These are phyloP conservation scores for Fusarium fracticaudum DNA, from an alignment of 2,329 filamentous ascomycete species.

Conservation along the genomic window DNA sequence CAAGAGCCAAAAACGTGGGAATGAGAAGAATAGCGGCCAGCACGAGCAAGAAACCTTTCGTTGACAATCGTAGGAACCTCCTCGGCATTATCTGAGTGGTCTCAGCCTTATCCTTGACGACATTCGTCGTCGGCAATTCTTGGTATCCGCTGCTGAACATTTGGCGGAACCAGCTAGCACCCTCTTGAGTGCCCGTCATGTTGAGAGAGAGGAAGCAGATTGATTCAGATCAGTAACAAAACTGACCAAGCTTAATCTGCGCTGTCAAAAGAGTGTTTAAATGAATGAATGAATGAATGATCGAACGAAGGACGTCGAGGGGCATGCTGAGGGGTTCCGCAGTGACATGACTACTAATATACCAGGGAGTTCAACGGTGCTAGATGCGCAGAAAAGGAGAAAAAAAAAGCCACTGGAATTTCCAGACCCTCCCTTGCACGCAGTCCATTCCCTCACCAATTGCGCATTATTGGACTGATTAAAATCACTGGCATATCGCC, in stretches of 20 bases:
- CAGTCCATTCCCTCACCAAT: not conserved
- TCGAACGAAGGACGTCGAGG: not conserved
- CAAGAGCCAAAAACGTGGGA: constrained; percentile 13
- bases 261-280: not conserved
- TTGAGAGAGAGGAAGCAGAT: constrained; percentile 8
- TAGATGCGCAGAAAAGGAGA: constrained; percentile 8
- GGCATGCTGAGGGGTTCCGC: not conserved
- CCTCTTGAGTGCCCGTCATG: not conserved
- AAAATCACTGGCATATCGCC: not conserved
- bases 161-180: constrained; percentile 12
- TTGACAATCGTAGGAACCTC: constrained; percentile 5
- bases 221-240: not conserved
- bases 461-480: not conserved
- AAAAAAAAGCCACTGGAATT: constrained; percentile 17
- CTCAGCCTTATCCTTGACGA: constrained; percentile 19
- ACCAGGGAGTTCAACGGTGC: not conserved
- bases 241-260: not conserved
- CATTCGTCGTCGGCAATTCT: constrained; percentile 10
- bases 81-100: not conserved
- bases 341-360: constrained; percentile 11
- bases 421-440: constrained; percentile 1
- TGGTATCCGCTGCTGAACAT: constrained; percentile 19
- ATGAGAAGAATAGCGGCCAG: constrained; percentile 6
- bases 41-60: not conserved
- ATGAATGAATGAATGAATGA: constrained; percentile 3